Conservation (phyloP, 2,329 filamentous ascomycete genomes). For the Fonsecaea pugnacius region DNA sequence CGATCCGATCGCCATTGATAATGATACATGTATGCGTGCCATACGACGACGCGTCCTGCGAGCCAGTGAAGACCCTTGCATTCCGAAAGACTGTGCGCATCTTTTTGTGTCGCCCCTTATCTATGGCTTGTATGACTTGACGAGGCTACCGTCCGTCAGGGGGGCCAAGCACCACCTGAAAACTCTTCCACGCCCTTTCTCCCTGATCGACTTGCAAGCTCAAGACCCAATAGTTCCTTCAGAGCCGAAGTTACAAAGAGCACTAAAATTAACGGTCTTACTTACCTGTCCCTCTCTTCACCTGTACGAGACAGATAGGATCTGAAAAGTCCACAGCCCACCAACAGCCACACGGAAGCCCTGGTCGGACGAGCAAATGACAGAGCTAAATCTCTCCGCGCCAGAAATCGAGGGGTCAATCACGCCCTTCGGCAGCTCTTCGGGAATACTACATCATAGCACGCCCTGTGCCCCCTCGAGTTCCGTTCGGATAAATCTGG, state of each 20-base stretch:
- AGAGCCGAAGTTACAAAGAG: neutral
- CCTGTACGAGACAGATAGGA: neutral
- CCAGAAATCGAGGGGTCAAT: neutral
- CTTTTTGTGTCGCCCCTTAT: neutral
- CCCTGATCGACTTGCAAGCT: neutral
- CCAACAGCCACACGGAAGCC: neutral
- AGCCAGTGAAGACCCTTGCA: constrained; percentile 43
- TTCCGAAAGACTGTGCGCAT: constrained; percentile 35
- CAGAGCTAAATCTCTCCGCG: neutral
- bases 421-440: constrained; percentile 8
- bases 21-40: constrained; percentile 43
- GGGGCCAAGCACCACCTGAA: neutral
- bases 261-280: neutral
- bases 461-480: neutral
- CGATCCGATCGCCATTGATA: constrained; percentile 48
- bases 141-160: neutral
- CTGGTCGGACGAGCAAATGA: neutral
- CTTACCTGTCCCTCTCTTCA: neutral
- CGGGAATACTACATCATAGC: neutral
- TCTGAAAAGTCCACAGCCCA: neutral
- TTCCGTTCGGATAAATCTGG: constrained; percentile 29
- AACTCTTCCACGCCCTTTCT: neutral
- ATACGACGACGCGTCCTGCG: constrained; percentile 6
- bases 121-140: neutral
- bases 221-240: neutral